Conservation (phyloP, 2,329 filamentous ascomycete genomes). For the Sporothrix protearum region DNA sequence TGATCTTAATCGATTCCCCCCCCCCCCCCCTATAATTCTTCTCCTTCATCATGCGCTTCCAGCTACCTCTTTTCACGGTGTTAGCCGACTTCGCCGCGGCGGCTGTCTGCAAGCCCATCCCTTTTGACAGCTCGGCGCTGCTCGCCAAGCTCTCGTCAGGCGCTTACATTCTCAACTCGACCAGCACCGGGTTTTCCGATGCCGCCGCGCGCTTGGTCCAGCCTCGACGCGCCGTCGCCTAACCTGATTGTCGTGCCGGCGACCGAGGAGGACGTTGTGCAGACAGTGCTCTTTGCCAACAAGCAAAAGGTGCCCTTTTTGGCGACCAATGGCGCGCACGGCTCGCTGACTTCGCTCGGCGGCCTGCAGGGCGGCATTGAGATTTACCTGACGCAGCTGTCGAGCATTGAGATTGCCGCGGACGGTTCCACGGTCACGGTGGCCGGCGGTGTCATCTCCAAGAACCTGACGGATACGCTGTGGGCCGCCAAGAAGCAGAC, state of each 20-base stretch:
- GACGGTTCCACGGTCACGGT: slow-evolving; percentile 45
- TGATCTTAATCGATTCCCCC: neutral
- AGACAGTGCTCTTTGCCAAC: slow-evolving; percentile 50
- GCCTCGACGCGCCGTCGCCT: slow-evolving; percentile 41
- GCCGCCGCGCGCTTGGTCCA: slow-evolving; percentile 48
- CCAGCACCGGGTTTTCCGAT: slow-evolving; percentile 39
- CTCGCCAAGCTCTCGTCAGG: slow-evolving; percentile 36
- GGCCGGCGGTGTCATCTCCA: slow-evolving; percentile 52
- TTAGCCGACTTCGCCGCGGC: neutral
- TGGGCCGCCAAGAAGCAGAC: slow-evolving; percentile 52
- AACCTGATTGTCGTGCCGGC: slow-evolving; percentile 47
- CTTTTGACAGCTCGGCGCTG: slow-evolving; percentile 28
- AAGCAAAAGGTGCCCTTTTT: slow-evolving; percentile 39
- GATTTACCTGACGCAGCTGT: slow-evolving; percentile 53
- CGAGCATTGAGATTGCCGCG: slow-evolving; percentile 46
- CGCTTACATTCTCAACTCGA: slow-evolving; percentile 44
- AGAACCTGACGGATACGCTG: slow-evolving; percentile 51
- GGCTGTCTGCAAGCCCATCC: neutral
- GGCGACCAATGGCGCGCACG: slow-evolving; percentile 51
- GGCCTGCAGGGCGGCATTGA: slow-evolving; percentile 48
- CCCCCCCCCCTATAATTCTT: neutral
- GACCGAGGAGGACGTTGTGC: slow-evolving; percentile 47
- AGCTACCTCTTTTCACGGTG: neutral
- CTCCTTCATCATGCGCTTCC: neutral
- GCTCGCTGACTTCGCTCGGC: slow-evolving; percentile 47